These are phyloP conservation scores for Atkinsonella texensis DNA, from an alignment of 2,329 filamentous ascomycete species.

Conservation along the genomic window DNA sequence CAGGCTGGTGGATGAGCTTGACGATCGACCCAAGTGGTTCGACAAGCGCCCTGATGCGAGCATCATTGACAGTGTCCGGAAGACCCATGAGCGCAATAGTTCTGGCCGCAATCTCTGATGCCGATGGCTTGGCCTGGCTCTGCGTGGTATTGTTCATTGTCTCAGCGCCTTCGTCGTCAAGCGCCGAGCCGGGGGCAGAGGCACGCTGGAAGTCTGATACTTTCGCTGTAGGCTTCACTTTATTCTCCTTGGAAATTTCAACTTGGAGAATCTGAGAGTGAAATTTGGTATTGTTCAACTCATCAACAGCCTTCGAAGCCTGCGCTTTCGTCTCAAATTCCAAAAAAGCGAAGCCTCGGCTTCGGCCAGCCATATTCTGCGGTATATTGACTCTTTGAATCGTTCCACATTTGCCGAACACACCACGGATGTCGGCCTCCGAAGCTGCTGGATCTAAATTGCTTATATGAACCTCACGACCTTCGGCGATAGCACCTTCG, in stretches of 20 bases:
- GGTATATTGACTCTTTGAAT: slow-evolving; percentile 64
- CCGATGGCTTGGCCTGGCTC: slow-evolving; percentile 23
- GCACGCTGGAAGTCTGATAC: slow-evolving; percentile 21
- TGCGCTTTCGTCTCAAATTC: slow-evolving; percentile 62
- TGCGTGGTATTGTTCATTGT: slow-evolving; percentile 21
- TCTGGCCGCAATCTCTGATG: slow-evolving; percentile 45
- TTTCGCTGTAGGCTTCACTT: slow-evolving; percentile 43
- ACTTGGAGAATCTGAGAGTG: slow-evolving; percentile 57
- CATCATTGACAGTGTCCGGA: slow-evolving; percentile 85
- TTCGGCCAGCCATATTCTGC: slow-evolving; percentile 52
- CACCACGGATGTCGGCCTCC: slow-evolving; percentile 56
- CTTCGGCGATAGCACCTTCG: slow-evolving; percentile 71
- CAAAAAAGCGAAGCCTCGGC: slow-evolving; percentile 70
- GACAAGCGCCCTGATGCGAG: slow-evolving; percentile 62
- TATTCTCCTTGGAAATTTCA: slow-evolving; percentile 43
- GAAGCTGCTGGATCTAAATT: slow-evolving; percentile 50
- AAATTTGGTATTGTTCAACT: slow-evolving; percentile 60
- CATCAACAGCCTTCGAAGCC: slow-evolving; percentile 50
- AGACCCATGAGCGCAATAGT: slow-evolving; percentile 76
- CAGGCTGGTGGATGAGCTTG: slow-evolving; percentile 67
- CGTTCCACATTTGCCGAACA: slow-evolving; percentile 65
- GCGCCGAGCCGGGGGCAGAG: slow-evolving; percentile 19
- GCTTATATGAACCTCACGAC: slow-evolving; percentile 70
- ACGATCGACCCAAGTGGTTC: slow-evolving; percentile 59
- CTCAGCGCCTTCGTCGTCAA: slow-evolving; percentile 26